Evolutionary conservation across 352 stramenopile species (phyloP), one percentile per base, ranked within the genome.

Genomic region (Pythium insidiosum): DNA sequence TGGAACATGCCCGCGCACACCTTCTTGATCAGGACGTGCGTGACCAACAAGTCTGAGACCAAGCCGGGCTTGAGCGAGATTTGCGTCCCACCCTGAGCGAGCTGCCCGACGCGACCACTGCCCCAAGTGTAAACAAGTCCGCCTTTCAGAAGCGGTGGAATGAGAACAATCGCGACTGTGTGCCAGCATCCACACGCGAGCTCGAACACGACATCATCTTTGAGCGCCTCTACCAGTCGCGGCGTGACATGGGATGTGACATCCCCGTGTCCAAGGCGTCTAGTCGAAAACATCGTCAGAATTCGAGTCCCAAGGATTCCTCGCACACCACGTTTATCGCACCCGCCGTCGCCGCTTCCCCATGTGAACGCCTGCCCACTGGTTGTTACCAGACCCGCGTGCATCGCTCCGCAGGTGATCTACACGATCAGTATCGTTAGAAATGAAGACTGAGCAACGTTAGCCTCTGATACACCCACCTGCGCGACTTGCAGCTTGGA

Each of bases 121-220:
- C 88, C 88, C 86, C 86, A 97, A 3, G 88, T 97, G 47, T 97
- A 97, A 45, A 75, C 74, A 46, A 92, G 61, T 18, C 84, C 84
- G 24, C 82, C 82, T 50, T 90, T 87, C 41, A 89, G 59, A 19
- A 95, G 46, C 0, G 84, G 83, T 16, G 87, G 84, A 15, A 96
- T 86, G 7, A 95, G 56, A 3, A 97, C 86, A 24, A 97, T 61
- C 6, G 79, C 84, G 18, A 91, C 82, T 0, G 79, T 83, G 46
- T 97, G 87, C 88, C 90, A 97, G 38, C 71, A 88, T 2, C 64
- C 77, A 36, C 80, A 92, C 6, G 75, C 69, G 1, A 92, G 57
- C 20, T 92, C 77, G 18, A 92, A 77, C 28, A 90, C 80, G 24
- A 92, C 68, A 37, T 89, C 77, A 1, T 71, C 67, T 30, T 81